Evolutionary conservation across 345 rosid genomes (phyloP).

Genomic region (Erucastrum elatum): DNA sequence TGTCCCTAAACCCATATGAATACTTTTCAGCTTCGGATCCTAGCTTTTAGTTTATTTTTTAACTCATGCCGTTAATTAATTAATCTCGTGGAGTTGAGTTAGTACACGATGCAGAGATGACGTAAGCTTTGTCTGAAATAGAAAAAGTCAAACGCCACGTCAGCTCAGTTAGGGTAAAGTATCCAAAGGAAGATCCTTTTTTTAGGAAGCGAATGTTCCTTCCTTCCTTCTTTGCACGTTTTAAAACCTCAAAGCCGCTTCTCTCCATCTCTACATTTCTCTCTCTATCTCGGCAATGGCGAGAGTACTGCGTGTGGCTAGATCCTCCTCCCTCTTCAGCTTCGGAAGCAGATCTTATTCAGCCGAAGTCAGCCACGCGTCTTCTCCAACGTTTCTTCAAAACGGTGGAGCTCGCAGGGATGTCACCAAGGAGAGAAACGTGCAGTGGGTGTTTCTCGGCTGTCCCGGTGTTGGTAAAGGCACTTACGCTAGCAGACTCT

Average conservation of each 20-base stretch:
- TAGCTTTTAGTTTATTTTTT: too few species aligned
- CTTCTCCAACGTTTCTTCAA: conserved; percentile 35
- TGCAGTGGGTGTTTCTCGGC: conserved; percentile 95
- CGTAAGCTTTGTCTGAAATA: neutral
- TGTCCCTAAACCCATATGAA: too few species aligned
- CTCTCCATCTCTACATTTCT: conserved; percentile 12
- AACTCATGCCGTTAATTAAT: conserved; percentile 21
- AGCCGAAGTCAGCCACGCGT: conserved; percentile 23
- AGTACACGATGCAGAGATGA: conserved; percentile 41
- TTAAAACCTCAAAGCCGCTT: conserved; percentile 15
- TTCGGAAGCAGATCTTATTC: conserved; percentile 28
- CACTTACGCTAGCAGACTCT: conserved; percentile 94
- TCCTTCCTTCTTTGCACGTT: neutral
- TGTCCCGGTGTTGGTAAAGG: conserved; percentile 97
- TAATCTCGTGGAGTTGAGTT: conserved; percentile 37
- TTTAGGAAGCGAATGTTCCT: neutral
- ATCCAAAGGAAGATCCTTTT: conserved; percentile 18
- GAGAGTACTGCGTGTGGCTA: conserved; percentile 49
- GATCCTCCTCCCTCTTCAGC: conserved; percentile 39
- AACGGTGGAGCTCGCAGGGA: conserved; percentile 33
- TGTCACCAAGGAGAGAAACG: conserved; percentile 57
- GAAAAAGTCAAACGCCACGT: conserved; percentile 31
- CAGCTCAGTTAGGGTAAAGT: neutral
- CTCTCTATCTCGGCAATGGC: conserved; percentile 44
- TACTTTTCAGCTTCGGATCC: too few species aligned